Evolutionary conservation across 768 basidiomycete genomes (phyloP).

Genomic region (Lenzites betulinus): DNA sequence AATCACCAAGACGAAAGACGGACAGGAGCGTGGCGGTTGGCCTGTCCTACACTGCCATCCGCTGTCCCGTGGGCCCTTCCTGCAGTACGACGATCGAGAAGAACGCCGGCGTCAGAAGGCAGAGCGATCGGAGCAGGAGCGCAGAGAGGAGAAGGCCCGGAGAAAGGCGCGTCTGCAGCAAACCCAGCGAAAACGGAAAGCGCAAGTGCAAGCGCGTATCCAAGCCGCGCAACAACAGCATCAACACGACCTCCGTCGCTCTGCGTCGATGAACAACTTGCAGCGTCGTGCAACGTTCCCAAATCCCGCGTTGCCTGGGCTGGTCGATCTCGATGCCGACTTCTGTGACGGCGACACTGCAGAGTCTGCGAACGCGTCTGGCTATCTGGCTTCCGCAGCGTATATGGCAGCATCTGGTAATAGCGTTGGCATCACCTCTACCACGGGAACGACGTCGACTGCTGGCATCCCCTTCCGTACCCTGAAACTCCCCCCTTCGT

Average conservation of each 20-base stretch:
- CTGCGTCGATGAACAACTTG: constrained; percentile 78
- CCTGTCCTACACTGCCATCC: constrained; percentile 84
- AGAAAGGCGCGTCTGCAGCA: constrained; percentile 43
- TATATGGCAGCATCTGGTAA: constrained; percentile 95
- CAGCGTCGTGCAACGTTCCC: constrained; percentile 51
- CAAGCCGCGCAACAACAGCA: constrained; percentile 33
- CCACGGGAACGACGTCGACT: constrained; percentile 82
- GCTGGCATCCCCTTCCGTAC: constrained; percentile 47
- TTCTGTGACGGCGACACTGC: constrained; percentile 36
- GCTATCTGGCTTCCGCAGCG: constrained; percentile 62
- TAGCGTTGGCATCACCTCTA: constrained; percentile 89
- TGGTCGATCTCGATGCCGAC: constrained; percentile 45
- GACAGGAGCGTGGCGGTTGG: constrained; percentile 64
- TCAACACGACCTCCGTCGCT: constrained; percentile 62
- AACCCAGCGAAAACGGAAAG: constrained; percentile 31
- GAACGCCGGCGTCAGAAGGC: constrained; percentile 63
- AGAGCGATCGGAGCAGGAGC: constrained; percentile 34
- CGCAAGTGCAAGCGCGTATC: constrained; percentile 5
- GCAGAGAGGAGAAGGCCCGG: constrained; percentile 44
- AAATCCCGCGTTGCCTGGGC: constrained; percentile 41
- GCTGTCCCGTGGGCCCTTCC: constrained; percentile 69
- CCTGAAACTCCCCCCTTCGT: constrained; percentile 50
- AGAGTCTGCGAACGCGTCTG: constrained; percentile 68
- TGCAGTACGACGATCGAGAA: constrained; percentile 75
- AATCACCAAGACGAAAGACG: constrained; percentile 52